phyloP scores from a whole-genome alignment of 2,329 filamentous ascomycete species.

The Didymella segeticola region DNA sequence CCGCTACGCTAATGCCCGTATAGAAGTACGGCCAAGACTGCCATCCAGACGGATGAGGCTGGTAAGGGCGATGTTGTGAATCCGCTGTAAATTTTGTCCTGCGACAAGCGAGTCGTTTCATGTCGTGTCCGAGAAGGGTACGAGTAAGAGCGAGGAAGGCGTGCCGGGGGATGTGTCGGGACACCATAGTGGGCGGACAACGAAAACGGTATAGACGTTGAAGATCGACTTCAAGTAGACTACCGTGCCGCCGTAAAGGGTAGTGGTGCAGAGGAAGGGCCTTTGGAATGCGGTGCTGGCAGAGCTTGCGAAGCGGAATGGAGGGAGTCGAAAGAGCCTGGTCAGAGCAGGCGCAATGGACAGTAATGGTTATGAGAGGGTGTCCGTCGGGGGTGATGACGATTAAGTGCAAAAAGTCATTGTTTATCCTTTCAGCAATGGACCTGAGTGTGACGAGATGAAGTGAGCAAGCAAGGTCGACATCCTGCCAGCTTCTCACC shows the following conservation, averaged over 20 bases:
- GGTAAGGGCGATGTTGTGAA: background rate
- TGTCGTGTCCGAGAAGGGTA: background rate
- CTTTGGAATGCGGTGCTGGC: too few relatives aligned
- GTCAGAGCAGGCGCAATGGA: too few relatives aligned
- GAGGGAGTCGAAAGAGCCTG: too few relatives aligned
- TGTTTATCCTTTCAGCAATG: too few relatives aligned
- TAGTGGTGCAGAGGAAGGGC: too few relatives aligned
- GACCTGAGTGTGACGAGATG: too few relatives aligned
- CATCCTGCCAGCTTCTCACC: conserved; percentile 26
- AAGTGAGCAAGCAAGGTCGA: background rate
- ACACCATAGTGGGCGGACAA: background rate
- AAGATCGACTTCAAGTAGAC: background rate
- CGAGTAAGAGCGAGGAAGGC: background rate
- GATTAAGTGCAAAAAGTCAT: too few relatives aligned
- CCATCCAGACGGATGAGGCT: background rate
- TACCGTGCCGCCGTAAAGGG: too few relatives aligned
- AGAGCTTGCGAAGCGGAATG: too few relatives aligned
- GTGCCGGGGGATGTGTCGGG: background rate
- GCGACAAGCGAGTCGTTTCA: background rate
- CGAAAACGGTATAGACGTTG: background rate
- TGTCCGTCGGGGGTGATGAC: too few relatives aligned
- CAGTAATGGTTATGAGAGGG: too few relatives aligned
- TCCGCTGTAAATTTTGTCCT: background rate
- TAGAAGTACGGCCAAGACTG: background rate
- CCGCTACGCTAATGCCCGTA: too few relatives aligned